Conservation (phyloP, 75 land plant species). For the Selaginella moellendorffii region DNA sequence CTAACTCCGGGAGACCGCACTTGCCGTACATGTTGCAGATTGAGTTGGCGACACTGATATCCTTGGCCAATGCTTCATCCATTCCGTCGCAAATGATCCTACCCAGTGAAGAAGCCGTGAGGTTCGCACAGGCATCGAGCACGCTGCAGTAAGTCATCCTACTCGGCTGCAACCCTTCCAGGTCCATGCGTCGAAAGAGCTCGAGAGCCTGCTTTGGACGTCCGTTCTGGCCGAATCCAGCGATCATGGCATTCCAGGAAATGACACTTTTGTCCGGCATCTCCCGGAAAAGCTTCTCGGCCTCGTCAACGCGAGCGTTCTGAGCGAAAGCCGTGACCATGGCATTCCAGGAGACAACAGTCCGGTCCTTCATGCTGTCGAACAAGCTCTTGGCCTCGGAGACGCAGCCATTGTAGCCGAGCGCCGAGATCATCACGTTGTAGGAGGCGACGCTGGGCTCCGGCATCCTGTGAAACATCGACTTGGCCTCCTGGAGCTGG, state of each 20-base stretch:
- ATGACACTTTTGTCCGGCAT: constrained; percentile 8
- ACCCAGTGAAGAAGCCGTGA: constrained; percentile 11
- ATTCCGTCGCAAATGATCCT: constrained; percentile 14
- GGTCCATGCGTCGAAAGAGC: constrained; percentile 22
- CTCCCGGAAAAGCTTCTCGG: no score
- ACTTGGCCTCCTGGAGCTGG: background rate
- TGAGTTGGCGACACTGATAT: constrained; percentile 24
- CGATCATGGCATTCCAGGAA: constrained; percentile 10
- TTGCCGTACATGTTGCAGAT: constrained; percentile 36
- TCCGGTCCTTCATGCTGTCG: background rate
- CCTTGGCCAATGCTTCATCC: constrained; percentile 15
- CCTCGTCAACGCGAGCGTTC: no score
- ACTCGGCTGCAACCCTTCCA: constrained; percentile 10
- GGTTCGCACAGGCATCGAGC: constrained; percentile 23
- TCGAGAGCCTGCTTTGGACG: constrained; percentile 9
- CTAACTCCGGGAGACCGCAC: constrained; percentile 22
- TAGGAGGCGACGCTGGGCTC: background rate
- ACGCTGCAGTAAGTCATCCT: constrained; percentile 15
- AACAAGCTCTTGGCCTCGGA: background rate
- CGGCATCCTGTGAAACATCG: background rate
- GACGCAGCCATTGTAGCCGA: background rate
- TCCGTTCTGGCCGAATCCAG: constrained; percentile 2
- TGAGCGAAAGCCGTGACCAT: background rate
- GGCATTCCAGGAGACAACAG: background rate
- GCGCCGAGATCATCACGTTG: background rate